These are phyloP conservation scores for Multifurca ochricompacta DNA, from an alignment of 768 basidiomycete species.

Conservation along the genomic window DNA sequence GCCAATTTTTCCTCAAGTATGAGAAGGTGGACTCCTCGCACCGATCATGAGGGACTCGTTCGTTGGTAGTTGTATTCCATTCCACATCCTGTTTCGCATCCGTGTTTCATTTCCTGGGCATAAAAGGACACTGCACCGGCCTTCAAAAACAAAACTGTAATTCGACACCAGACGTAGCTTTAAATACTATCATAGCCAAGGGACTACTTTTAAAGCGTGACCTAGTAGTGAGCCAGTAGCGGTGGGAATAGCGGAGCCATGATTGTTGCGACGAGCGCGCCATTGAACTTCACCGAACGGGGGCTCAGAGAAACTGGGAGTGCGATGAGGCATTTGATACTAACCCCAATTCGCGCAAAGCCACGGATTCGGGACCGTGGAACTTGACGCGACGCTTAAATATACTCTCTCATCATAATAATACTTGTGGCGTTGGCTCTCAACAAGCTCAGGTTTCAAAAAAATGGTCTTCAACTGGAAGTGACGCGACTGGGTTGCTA, in stretches of 20 bases:
- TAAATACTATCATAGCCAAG: neutral
- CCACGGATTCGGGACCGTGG: neutral
- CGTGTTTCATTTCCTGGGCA: neutral
- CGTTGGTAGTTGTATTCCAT: neutral
- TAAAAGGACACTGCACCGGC: neutral
- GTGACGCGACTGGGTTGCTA: neutral
- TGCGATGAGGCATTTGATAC: too few relatives aligned
- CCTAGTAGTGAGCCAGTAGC: too few relatives aligned
- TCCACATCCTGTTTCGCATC: neutral
- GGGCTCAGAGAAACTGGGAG: too few relatives aligned
- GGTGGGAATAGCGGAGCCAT: too few relatives aligned
- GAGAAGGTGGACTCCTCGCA: neutral
- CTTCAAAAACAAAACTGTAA: neutral
- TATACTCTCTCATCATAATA: neutral
- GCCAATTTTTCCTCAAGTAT: slow-evolving; percentile 48
- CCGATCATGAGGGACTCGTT: neutral
- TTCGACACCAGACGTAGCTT: neutral
- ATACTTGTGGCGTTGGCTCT: neutral
- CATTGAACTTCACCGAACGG: too few relatives aligned
- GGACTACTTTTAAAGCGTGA: too few relatives aligned
- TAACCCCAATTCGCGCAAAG: too few relatives aligned
- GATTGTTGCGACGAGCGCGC: too few relatives aligned
- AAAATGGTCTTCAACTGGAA: neutral
- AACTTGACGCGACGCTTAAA: neutral
- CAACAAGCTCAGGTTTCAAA: neutral